Percentiles rank a stretch among this genome's conserved stretches.
phyloP scores from a whole-genome alignment of 225 moss, liverwort and hornwort genomes.

The Bryoerythrophyllum caledonicum region DNA sequence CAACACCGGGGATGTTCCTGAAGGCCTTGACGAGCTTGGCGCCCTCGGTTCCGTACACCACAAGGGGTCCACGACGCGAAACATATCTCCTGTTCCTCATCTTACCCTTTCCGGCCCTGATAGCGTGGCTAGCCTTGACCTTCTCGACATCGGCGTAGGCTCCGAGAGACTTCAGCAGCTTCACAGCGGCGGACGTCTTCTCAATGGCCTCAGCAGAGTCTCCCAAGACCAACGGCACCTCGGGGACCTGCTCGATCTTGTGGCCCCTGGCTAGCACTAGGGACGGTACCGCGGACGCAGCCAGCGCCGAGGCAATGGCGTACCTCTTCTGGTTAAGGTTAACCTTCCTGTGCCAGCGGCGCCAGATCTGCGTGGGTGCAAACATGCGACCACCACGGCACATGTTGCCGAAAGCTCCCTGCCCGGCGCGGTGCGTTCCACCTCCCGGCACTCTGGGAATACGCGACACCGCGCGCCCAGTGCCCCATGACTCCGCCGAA shows the following conservation, averaged over 20 bases:
- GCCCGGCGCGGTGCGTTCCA: conserved; percentile 84
- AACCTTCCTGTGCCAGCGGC: conserved; percentile 79
- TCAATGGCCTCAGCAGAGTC: conserved; percentile 62
- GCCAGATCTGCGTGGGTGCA: conserved; percentile 80
- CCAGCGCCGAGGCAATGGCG: conserved; percentile 71
- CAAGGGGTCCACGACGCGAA: conserved; percentile 67
- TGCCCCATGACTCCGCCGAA: conserved; percentile 76
- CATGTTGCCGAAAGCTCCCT: conserved; percentile 88
- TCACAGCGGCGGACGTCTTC: conserved; percentile 75
- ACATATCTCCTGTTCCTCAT: conserved; percentile 89
- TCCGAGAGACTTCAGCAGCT: conserved; percentile 62
- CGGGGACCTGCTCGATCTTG: conserved; percentile 69
- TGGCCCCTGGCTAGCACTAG: conserved; percentile 70
- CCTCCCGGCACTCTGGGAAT: conserved; percentile 79
- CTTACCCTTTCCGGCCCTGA: conserved; percentile 80
- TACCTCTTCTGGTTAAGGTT: conserved; percentile 85
- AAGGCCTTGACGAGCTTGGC: conserved; percentile 78
- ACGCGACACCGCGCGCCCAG: conserved; percentile 73
- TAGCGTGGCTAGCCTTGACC: conserved; percentile 76
- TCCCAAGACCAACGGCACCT: conserved; percentile 67
- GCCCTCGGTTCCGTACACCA: conserved; percentile 73
- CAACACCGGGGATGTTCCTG: conserved; percentile 74
- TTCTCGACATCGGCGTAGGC: conserved; percentile 72
- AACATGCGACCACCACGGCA: conserved; percentile 87
- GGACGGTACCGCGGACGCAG: conserved; percentile 66